These are phyloP conservation scores for Physaria fendleri DNA, from an alignment of 345 rosid genomes.

Conservation along the genomic window DNA sequence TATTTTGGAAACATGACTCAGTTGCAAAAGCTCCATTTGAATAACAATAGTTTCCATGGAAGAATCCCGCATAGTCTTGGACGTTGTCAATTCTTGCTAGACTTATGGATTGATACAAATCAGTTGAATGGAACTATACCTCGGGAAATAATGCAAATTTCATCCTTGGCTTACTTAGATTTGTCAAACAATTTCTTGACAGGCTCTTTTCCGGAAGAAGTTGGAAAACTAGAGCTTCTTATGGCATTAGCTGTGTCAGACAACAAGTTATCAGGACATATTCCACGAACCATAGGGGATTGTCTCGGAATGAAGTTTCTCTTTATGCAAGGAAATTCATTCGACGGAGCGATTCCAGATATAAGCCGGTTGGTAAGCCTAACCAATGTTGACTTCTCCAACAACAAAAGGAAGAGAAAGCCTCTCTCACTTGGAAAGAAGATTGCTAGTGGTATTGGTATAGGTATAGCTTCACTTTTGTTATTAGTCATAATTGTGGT, in stretches of 20 bases:
- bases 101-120: slow-evolving; percentile 24
- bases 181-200: slow-evolving; percentile 19
- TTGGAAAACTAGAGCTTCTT: slow-evolving; percentile 24
- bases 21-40: slow-evolving; percentile 22
- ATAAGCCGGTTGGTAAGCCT: slow-evolving; percentile 21
- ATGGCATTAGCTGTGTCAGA: slow-evolving; percentile 1
- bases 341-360: slow-evolving; percentile 27
- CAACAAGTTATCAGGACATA: slow-evolving; percentile 21
- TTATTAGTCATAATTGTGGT: background rate
- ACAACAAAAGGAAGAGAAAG: slow-evolving; percentile 14
- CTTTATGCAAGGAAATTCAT: slow-evolving; percentile 25
- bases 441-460: slow-evolving; percentile 17
- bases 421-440: background rate
- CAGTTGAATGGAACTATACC: slow-evolving; percentile 25
- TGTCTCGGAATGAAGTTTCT: slow-evolving; percentile 24
- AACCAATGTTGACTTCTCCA: slow-evolving; percentile 18
- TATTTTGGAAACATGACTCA: slow-evolving; percentile 38
- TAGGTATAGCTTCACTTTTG: slow-evolving; percentile 14
- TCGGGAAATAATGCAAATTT: slow-evolving; percentile 5
- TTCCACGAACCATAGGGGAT: slow-evolving; percentile 14
- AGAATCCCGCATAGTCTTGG: slow-evolving; percentile 36
- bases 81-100: slow-evolving; percentile 24
- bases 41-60: slow-evolving; percentile 30
- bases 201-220: slow-evolving; percentile 10
- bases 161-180: slow-evolving; percentile 17